These are phyloP conservation scores for Globisporangium acanthophoron DNA, from an alignment of 352 stramenopile genomes.

Conservation along the genomic window DNA sequence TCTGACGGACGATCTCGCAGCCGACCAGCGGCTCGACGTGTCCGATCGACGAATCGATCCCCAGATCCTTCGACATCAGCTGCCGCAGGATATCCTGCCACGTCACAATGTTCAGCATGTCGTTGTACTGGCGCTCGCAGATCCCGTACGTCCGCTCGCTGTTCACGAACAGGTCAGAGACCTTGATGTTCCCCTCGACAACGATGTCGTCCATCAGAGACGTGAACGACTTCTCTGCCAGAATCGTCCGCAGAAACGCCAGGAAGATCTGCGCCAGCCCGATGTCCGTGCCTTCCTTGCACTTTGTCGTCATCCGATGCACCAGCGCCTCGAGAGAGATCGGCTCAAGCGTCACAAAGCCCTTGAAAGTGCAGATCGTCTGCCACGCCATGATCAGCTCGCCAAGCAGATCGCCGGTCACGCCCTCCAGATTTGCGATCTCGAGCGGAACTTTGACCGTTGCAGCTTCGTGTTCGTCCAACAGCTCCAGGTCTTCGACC, in stretches of 20 bases:
- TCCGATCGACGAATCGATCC: conserved; percentile 66
- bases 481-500: conserved; percentile 61
- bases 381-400: conserved; percentile 80
- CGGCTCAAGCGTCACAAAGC: conserved; percentile 54
- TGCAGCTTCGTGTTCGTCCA: conserved; percentile 31
- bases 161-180: conserved; percentile 72
- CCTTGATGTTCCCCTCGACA: conserved; percentile 76
- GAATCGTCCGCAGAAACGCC: conserved; percentile 59
- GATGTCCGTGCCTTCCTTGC: conserved; percentile 36
- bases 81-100: conserved; percentile 84
- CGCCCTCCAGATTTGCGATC: conserved; percentile 32
- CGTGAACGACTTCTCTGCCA: conserved; percentile 78
- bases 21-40: conserved; percentile 67
- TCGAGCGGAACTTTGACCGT: conserved; percentile 31
- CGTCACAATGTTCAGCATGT: conserved; percentile 73
- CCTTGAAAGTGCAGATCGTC: conserved; percentile 69
- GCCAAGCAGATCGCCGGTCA: conserved; percentile 55
- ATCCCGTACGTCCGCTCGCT: conserved; percentile 71
- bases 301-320: conserved; percentile 39
- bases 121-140: conserved; percentile 57
- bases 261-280: conserved; percentile 66
- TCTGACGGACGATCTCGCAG: conserved; percentile 76
- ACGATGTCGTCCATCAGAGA: conserved; percentile 69
- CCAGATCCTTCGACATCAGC: conserved; percentile 76
- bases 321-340: conserved; percentile 61